A percentile compares a stretch with the other conserved stretches of the same genome.
phyloP scores from a whole-genome alignment of 441 rosid species.

The Brassica balearica region DNA sequence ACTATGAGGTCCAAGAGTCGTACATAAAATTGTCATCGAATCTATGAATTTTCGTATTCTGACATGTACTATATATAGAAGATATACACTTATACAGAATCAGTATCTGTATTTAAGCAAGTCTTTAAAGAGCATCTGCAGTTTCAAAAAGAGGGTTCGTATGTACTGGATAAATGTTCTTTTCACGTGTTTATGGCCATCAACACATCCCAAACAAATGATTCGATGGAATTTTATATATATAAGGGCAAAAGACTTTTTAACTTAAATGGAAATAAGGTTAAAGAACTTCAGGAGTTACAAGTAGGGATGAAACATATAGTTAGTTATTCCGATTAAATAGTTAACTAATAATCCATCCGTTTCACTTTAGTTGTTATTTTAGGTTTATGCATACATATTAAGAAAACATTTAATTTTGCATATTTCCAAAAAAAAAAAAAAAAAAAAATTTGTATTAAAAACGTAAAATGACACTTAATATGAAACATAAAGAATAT shows the following conservation, averaged over 20 bases:
- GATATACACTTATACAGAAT: too few species aligned
- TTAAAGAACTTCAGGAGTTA: background rate
- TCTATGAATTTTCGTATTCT: constrained; percentile 5
- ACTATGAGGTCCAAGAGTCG: constrained; percentile 30
- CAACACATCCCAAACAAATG: constrained; percentile 25
- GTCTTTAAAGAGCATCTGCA: constrained; percentile 28
- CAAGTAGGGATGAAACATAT: background rate
- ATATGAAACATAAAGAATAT: too few species aligned
- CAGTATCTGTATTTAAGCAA: constrained; percentile 7
- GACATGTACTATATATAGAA: background rate
- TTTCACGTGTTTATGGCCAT: constrained; percentile 18
- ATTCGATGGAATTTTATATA: constrained; percentile 24
- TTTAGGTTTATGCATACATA: too few species aligned
- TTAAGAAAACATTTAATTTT: too few species aligned
- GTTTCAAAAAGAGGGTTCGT: constrained; percentile 3
- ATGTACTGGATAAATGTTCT: constrained; percentile 31
- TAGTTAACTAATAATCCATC: too few species aligned
- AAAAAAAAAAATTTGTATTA: too few species aligned
- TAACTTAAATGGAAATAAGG: background rate
- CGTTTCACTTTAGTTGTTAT: too few species aligned
- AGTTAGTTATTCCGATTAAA: too few species aligned
- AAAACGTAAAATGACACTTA: too few species aligned
- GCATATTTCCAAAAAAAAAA: too few species aligned
- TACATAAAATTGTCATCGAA: constrained; percentile 33
- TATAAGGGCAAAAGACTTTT: background rate